These are phyloP conservation scores for Trichoderma koningiopsis DNA, from an alignment of 2,329 filamentous ascomycete species.

Conservation along the genomic window DNA sequence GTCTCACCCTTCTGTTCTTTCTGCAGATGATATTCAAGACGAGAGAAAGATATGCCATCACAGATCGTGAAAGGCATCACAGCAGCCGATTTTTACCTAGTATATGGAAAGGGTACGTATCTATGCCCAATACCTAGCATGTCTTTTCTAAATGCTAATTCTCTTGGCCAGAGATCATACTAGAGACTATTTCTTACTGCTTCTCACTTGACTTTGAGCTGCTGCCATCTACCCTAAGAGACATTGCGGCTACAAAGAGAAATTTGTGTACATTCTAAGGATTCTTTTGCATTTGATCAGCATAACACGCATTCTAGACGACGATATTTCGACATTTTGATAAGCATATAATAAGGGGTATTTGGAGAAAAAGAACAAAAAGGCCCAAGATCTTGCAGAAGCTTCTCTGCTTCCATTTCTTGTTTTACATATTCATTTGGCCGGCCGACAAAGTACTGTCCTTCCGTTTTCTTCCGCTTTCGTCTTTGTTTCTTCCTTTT, in stretches of 20 bases:
- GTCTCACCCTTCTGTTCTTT: too few species aligned
- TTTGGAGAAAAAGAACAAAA: background rate
- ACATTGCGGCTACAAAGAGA: background rate
- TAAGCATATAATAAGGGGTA: too few species aligned
- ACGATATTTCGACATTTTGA: background rate
- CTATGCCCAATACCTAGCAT: background rate
- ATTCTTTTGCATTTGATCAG: background rate
- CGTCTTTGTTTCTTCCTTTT: background rate
- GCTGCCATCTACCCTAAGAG: background rate
- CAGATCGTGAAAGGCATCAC: background rate
- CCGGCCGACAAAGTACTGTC: background rate
- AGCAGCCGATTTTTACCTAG: background rate
- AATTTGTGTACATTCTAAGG: background rate
- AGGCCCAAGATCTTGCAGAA: background rate
- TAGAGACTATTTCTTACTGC: background rate
- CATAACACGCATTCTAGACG: background rate
- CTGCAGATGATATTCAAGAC: background rate
- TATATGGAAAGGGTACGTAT: background rate
- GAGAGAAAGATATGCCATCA: background rate
- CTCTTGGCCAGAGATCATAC: background rate
- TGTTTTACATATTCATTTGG: background rate
- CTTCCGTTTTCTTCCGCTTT: background rate
- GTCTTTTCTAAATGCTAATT: background rate
- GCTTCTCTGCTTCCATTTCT: background rate
- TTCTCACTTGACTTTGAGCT: background rate